A percentile compares a stretch with the other conserved stretches of the same genome.
phyloP scores from a whole-genome alignment of 2,329 filamentous ascomycete species.

The Pseudopyricularia javanii region DNA sequence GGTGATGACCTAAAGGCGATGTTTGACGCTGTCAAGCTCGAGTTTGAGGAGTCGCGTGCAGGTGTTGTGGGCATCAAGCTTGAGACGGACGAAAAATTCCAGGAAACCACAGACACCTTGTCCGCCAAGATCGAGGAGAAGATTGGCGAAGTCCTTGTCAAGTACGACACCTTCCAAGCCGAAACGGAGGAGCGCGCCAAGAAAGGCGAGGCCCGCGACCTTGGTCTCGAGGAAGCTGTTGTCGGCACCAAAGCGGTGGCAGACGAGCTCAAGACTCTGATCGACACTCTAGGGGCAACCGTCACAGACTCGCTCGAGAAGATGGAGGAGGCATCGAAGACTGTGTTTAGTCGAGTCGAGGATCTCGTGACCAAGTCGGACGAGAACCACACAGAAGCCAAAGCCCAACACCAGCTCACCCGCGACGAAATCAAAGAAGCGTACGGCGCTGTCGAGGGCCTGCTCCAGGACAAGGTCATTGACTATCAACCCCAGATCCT shows the following conservation, averaged over 20 bases:
- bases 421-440: slow-evolving; percentile 70
- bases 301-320: slow-evolving; percentile 77
- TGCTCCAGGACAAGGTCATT: slow-evolving; percentile 60
- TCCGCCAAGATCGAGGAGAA: slow-evolving; percentile 48
- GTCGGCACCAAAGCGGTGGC: slow-evolving; percentile 65
- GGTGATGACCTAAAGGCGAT: slow-evolving; percentile 58
- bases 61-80: slow-evolving; percentile 70
- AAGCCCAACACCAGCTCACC: slow-evolving; percentile 71
- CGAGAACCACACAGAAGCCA: slow-evolving; percentile 60
- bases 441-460: slow-evolving; percentile 56
- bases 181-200: slow-evolving; percentile 62
- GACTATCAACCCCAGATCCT: slow-evolving; percentile 86
- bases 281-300: slow-evolving; percentile 72
- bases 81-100: slow-evolving; percentile 71
- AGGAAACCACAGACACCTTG: slow-evolving; percentile 41
- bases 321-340: slow-evolving; percentile 77
- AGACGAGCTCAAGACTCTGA: slow-evolving; percentile 75
- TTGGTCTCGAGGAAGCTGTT: slow-evolving; percentile 61
- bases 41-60: slow-evolving; percentile 78
- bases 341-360: slow-evolving; percentile 72
- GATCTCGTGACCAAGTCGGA: slow-evolving; percentile 66
- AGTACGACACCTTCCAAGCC: slow-evolving; percentile 77
- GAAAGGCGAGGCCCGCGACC: slow-evolving; percentile 60
- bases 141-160: slow-evolving; percentile 66
- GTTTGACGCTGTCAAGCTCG: slow-evolving; percentile 63